Conservation (phyloP, 352 stramenopile species). For the Hyaloperonospora brassicae region DNA sequence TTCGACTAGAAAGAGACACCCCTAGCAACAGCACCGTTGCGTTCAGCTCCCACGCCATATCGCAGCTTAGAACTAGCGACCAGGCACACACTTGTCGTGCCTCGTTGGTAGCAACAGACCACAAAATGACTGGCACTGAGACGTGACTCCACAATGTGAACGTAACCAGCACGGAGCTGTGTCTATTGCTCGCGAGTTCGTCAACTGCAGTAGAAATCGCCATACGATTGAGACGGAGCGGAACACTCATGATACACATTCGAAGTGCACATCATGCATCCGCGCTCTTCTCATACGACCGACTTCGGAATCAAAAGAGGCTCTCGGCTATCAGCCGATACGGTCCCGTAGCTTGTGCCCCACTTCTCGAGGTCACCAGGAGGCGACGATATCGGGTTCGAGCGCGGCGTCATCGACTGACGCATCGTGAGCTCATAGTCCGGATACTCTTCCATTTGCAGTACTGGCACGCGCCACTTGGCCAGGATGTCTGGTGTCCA, state of each 20-base stretch:
- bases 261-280: conserved; percentile 11
- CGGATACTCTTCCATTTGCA: conserved; percentile 65
- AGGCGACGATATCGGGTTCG: conserved; percentile 41
- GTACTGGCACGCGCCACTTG: conserved; percentile 56
- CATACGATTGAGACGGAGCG: neutral
- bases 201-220: conserved; percentile 41
- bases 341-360: conserved; percentile 33
- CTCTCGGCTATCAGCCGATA: conserved; percentile 23
- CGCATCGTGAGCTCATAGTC: conserved; percentile 75
- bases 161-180: neutral
- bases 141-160: too few relatives aligned
- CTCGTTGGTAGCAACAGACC: too few relatives aligned
- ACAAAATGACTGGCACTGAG: too few relatives aligned
- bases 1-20: too few relatives aligned
- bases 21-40: too few relatives aligned
- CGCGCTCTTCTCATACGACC: conserved; percentile 24
- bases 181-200: neutral
- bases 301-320: conserved; percentile 23
- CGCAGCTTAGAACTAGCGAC: too few relatives aligned
- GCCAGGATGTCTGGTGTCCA: conserved; percentile 77
- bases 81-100: too few relatives aligned
- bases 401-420: conserved; percentile 62
- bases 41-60: too few relatives aligned
- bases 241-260: conserved; percentile 10
- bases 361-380: conserved; percentile 16